These are phyloP conservation scores for Neurospora sp. DNA, from an alignment of 495 filamentous ascomycete species.

Conservation along the genomic window DNA sequence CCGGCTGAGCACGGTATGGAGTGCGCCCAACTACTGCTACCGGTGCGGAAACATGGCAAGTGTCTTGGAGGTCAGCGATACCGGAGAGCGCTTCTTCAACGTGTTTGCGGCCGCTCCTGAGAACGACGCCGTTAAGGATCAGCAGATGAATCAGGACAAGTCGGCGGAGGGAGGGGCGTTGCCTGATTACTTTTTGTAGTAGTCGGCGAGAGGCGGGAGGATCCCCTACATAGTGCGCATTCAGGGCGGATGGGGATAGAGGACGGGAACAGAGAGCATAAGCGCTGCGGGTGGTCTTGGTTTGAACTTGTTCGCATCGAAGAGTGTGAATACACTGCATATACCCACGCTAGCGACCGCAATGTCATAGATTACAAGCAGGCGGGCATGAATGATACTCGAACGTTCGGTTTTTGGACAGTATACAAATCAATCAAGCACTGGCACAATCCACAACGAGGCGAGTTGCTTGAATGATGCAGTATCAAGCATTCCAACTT, in stretches of 20 bases:
- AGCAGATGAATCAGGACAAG: conserved; percentile 27
- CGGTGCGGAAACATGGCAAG: conserved; percentile 94
- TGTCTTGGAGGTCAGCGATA: conserved; percentile 89
- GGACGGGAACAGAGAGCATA: neutral
- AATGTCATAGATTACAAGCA: neutral
- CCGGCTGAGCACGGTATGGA: conserved; percentile 91
- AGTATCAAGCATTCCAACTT: neutral
- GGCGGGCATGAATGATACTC: neutral
- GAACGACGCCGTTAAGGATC: conserved; percentile 69
- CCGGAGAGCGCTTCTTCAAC: conserved; percentile 87
- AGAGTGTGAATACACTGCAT: neutral
- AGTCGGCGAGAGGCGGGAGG: neutral
- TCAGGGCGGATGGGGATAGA: neutral
- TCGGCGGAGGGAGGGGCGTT: conserved; percentile 38
- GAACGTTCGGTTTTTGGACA: neutral
- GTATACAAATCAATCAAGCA: neutral
- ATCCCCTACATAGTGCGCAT: neutral
- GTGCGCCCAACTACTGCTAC: conserved; percentile 94
- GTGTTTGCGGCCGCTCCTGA: conserved; percentile 95
- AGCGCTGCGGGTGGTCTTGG: neutral
- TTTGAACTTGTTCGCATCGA: neutral
- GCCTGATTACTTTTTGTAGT: conserved; percentile 47
- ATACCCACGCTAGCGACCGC: neutral
- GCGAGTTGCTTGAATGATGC: neutral
- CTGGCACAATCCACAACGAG: neutral